Evolutionary conservation across 345 rosid species (phyloP), one percentile per base, ranked within the genome.

Genomic region (Moricandia moricandioides): DNA sequence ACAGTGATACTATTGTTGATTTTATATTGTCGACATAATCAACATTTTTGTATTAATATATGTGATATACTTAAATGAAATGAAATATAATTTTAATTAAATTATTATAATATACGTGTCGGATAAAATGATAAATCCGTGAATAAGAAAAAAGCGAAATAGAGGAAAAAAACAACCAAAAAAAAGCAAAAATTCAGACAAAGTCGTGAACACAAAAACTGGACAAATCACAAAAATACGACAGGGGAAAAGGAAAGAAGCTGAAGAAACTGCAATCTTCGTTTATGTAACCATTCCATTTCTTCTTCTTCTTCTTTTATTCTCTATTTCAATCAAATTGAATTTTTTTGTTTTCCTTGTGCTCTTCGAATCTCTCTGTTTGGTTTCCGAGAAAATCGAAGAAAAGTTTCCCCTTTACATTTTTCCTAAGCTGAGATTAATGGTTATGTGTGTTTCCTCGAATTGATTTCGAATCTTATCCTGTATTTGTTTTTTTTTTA

Each of bases 131-230:
- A 70, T n/a, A 62, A 29, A 62, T 55, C 56, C 60, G 75, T 55
- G 60, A 70, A 54, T 69, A 14, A n/a, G n/a, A 21, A 21, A 69
- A 69, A 70, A 31, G 75, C 58, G 61, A 64, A 76, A 68, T 51
- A 21, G 60, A 54, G 59, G 55, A 60, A 59, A 68, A 69, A 61
- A 16, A 14, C 74, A 54, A 76, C 49, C n/a, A n/a, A n/a, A n/a
- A n/a, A n/a, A n/a, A n/a, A n/a, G n/a, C 30, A 62, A 52, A 33
- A 14, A 26, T 70, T 64, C 75, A 76, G 70, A 76, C 70, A 62
- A 62, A 55, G 66, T 45, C 75, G 74, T 75, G 69, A 75, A 68
- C 45, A 68, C 2, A 59, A 59, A 59, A 67, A 65, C 77, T 43
- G 65, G 77, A 64, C 51, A 45, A 43, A 72, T 10, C 12, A 30